Percentiles rank a stretch among this genome's conserved stretches.
These are phyloP conservation scores for Pulicaria dysenterica DNA, from an alignment of 129 eudicot genomes.

Conservation along the genomic window DNA sequence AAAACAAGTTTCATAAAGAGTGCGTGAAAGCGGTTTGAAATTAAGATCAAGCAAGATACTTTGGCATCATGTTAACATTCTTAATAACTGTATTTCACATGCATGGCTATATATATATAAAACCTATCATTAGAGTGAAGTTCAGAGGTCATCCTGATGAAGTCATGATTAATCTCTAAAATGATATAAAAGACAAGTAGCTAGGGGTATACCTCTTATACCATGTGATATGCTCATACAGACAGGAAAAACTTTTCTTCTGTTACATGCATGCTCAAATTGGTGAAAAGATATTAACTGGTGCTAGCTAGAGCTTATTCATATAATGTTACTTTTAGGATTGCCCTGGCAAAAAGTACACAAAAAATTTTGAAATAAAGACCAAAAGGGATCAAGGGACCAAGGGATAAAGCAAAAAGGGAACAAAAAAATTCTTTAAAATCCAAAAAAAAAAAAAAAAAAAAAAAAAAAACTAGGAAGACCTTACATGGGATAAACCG, in stretches of 20 bases:
- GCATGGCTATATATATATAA: conserved; percentile 6
- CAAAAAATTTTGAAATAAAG: conserved; percentile 21
- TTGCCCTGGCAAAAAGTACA: conserved; percentile 29
- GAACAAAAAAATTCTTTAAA: not conserved
- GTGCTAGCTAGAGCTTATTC: not conserved
- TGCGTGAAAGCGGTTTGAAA: not conserved
- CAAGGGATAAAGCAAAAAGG: conserved; percentile 1
- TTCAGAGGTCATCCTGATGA: conserved; percentile 30
- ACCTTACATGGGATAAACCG: conserved; percentile 28
- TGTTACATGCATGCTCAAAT: conserved; percentile 17
- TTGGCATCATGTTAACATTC: not conserved
- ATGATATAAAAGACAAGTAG: conserved; percentile 32
- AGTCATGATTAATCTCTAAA: conserved; percentile 27
- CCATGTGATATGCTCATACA: conserved; percentile 26
- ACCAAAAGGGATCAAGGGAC: conserved; percentile 14
- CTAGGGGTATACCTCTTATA: conserved; percentile 32
- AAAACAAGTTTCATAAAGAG: too few species aligned
- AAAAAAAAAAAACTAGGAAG: not conserved
- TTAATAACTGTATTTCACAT: conserved; percentile 6
- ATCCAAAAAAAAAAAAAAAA: not conserved
- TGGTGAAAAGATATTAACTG: not conserved
- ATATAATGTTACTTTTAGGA: not conserved
- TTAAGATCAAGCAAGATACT: not conserved
- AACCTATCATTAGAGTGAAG: conserved; percentile 1
- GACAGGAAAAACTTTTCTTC: conserved; percentile 13